Conservation (phyloP, 257 asterid species). For the Anisodus tanguticus region DNA sequence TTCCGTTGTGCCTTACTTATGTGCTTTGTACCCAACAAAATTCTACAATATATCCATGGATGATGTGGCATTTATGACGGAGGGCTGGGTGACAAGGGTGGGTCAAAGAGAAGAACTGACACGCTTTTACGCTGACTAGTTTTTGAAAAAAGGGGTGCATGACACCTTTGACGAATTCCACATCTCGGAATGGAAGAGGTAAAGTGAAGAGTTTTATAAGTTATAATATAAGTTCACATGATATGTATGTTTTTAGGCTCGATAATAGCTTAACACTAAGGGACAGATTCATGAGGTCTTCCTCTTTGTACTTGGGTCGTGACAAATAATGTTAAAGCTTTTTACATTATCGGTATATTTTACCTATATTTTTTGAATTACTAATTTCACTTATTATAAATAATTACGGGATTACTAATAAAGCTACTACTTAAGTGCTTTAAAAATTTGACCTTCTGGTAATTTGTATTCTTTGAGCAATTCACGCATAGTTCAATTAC, state of each 20-base stretch:
- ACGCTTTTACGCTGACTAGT: neutral
- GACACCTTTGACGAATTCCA: neutral
- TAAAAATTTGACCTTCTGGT: neutral
- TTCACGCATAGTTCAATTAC: neutral
- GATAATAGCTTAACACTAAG: neutral
- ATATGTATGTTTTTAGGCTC: neutral
- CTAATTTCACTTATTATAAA: neutral
- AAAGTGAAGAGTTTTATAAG: neutral
- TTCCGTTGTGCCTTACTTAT: no score
- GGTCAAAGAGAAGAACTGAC: no score
- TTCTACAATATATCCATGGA: no score
- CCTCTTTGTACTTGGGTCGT: neutral
- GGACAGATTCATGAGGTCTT: neutral
- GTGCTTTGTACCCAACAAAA: no score
- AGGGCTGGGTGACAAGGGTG: neutral
- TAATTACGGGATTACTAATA: neutral
- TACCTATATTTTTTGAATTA: neutral
- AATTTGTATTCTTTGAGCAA: neutral
- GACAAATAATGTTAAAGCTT: neutral
- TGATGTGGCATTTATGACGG: neutral
- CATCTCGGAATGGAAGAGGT: accelerated
- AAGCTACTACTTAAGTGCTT: neutral
- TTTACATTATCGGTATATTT: neutral
- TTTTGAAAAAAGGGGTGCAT: neutral
- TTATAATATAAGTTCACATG: neutral